Conservation (phyloP, 345 rosid genomes). For the Eucalyptus curtisii region DNA sequence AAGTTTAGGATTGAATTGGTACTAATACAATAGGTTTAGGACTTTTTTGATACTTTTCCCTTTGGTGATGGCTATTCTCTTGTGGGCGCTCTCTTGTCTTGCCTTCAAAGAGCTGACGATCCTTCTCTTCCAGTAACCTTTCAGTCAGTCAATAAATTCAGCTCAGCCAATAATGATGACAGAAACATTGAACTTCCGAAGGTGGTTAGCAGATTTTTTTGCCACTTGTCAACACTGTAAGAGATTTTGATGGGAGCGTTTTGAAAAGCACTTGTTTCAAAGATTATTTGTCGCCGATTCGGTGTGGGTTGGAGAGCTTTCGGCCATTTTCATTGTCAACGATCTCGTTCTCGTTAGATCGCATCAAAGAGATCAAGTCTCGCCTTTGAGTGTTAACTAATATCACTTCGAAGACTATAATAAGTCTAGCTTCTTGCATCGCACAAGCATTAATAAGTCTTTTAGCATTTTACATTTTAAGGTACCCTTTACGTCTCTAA, state of each 20-base stretch:
- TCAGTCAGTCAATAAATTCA: not conserved
- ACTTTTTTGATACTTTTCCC: too few relatives aligned
- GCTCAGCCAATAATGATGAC: not conserved
- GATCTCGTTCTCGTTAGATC: not conserved
- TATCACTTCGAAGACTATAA: too few relatives aligned
- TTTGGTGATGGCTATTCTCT: not conserved
- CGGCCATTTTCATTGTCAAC: not conserved
- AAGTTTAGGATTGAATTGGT: too few relatives aligned
- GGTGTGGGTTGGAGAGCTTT: not conserved
- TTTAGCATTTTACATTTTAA: not conserved
- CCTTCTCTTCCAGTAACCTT: not conserved
- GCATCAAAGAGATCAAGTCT: not conserved
- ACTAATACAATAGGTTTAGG: too few relatives aligned
- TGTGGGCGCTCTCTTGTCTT: not conserved
- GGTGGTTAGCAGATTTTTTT: not conserved
- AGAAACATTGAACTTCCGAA: not conserved
- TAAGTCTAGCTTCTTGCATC: not conserved
- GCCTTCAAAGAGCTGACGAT: not conserved
- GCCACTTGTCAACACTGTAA: constrained; percentile 5
- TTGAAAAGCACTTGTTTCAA: constrained; percentile 21
- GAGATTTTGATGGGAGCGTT: constrained; percentile 25
- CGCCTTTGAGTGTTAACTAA: not conserved
- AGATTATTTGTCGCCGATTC: constrained; percentile 19
- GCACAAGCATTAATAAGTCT: not conserved
- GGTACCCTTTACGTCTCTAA: not conserved